Base-by-base conservation (phyloP, 192 early-diverging fungal genomes). In the Coemansia reversa region DNA sequence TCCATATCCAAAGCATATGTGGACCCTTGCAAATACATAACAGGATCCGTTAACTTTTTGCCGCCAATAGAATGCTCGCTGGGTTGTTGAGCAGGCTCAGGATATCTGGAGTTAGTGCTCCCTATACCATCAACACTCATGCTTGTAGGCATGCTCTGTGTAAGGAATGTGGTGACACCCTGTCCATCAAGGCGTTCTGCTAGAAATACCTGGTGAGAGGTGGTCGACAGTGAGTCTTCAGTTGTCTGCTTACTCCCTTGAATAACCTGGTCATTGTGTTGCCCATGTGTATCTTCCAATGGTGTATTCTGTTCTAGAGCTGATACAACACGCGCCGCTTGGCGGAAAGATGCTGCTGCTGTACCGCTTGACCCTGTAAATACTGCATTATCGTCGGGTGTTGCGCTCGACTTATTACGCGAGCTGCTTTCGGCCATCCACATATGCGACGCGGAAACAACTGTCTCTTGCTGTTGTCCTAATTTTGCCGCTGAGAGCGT, bases 181-280 rank as follows among this genome's bases (percentile, higher is more conserved):
- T 28, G 72, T 1, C 78, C 78, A 30, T 81, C 78, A 12, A 81
- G 33, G 27, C 61, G 22, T 23, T 81, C 67, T n/a, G 88, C 86
- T 30, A 91, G 89, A 69, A 85, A 93, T 62, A 87, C 89, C 56
- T 93, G 96, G 76, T 99, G 90, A 81, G 96, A 99, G 23, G 32
- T 23, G 77, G 92, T 90, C 16, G 85, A 89, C 45, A 7, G 5
- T 45, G 39, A 4, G 14, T 45, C 3, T 14, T 45, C 39, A 4
- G 39, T 45, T 45, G 39, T 16, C 16, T 45, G 39, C 14, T 4
- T 16, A 14, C 39, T 14, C 1, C 16, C 39, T 16, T 45, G 92
- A 93, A 82, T n/a, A 12, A 6, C 22, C 28, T 20, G 25, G 6
- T 1, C 16, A 12, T 8, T 45, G 14, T n/a, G 4, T 5, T 16